A percentile compares a stretch with the other conserved stretches of the same genome.
Conservation (phyloP, 148 eudicot species). For the Polygonum aviculare region DNA sequence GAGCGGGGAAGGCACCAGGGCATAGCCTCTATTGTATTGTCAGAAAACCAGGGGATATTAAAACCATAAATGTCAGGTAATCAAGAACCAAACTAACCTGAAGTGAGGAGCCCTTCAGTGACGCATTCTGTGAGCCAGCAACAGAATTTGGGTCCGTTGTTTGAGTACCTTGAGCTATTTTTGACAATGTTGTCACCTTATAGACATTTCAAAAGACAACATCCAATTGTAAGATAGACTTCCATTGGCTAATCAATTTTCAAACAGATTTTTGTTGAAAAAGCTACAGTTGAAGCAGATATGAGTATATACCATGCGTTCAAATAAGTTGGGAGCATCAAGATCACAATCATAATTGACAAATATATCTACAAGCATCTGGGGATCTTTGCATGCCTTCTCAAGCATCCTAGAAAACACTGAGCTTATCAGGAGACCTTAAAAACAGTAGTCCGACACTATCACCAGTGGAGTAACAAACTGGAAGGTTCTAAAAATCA, state of each 20-base stretch:
- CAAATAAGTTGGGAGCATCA: conserved; percentile 90
- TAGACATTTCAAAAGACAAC: conserved; percentile 18
- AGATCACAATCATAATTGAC: conserved; percentile 97
- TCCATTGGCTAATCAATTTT: not conserved
- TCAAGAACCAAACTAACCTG: conserved; percentile 42
- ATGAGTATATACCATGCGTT: conserved; percentile 55
- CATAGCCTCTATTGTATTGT: not conserved
- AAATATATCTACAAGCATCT: conserved; percentile 92
- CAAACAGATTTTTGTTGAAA: not conserved
- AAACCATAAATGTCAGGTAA: not conserved
- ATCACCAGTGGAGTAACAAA: not conserved
- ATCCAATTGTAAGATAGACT: not conserved
- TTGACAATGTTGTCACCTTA: conserved; percentile 74
- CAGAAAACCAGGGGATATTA: not conserved
- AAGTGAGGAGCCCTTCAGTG: conserved; percentile 83
- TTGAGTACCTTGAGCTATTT: conserved; percentile 88
- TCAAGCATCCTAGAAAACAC: conserved; percentile 79
- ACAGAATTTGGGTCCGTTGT: conserved; percentile 74
- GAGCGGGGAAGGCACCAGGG: not conserved
- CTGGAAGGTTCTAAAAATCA: conserved; percentile 7
- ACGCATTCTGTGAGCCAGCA: conserved; percentile 63
- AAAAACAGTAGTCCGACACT: conserved; percentile 1
- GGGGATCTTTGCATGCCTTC: conserved; percentile 89
- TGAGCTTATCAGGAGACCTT: not conserved
- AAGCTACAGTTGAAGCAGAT: not conserved